Percentiles rank a stretch among this genome's conserved stretches.
These are phyloP conservation scores for Penicillium antarcticum DNA, from an alignment of 495 filamentous ascomycete genomes.

Conservation along the genomic window DNA sequence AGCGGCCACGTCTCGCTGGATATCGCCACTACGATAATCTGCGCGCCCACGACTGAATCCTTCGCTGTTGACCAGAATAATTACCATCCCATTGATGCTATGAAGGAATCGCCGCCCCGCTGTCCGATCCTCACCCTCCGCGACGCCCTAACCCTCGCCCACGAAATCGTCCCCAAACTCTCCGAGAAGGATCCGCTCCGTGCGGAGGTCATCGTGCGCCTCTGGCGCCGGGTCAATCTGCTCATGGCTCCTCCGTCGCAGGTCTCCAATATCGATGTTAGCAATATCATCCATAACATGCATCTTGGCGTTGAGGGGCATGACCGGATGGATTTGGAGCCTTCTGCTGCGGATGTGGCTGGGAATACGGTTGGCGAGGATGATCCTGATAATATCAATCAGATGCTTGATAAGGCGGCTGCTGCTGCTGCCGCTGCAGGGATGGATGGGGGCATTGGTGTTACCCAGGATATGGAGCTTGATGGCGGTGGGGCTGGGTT, in stretches of 20 bases:
- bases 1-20: slow-evolving; percentile 68
- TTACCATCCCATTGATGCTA: slow-evolving; percentile 38
- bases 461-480: slow-evolving; percentile 31
- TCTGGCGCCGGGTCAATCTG: slow-evolving; percentile 71
- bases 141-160: slow-evolving; percentile 65
- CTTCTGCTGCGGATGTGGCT: slow-evolving; percentile 11
- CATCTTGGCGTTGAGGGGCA: slow-evolving; percentile 34
- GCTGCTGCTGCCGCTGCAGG: slow-evolving; percentile 31
- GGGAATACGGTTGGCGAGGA: slow-evolving; percentile 21
- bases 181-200: slow-evolving; percentile 57
- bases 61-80: slow-evolving; percentile 42
- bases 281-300: slow-evolving; percentile 42
- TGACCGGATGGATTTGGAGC: slow-evolving; percentile 35
- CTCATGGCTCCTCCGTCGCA: slow-evolving; percentile 42
- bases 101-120: slow-evolving; percentile 35
- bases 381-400: slow-evolving; percentile 41
- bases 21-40: slow-evolving; percentile 68
- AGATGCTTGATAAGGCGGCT: slow-evolving; percentile 45
- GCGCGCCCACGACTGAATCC: slow-evolving; percentile 58
- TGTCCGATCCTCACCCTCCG: slow-evolving; percentile 53
- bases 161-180: slow-evolving; percentile 58
- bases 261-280: slow-evolving; percentile 39
- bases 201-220: slow-evolving; percentile 71
- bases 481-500: slow-evolving; percentile 23
- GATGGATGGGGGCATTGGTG: slow-evolving; percentile 22